Evolutionary conservation across 2,329 filamentous ascomycete genomes (phyloP).

Genomic region (Aspergillus arachidicola): DNA sequence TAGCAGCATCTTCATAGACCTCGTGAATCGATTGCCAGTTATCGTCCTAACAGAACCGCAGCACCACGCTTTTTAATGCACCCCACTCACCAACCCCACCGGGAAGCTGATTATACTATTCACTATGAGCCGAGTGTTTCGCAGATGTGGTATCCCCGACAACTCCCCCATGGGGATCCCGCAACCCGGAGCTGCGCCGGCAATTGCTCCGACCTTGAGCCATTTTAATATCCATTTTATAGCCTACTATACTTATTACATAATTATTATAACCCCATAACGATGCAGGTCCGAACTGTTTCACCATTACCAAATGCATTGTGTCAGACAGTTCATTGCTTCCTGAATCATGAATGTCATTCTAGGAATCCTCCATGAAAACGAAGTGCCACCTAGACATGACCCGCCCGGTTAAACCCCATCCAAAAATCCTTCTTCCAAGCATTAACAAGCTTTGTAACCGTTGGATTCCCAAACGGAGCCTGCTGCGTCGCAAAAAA

Average conservation of each 20-base stretch:
- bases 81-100: neutral
- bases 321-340: neutral
- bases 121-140: neutral
- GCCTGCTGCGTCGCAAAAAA: slow-evolving; percentile 5
- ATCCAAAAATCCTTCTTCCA: neutral
- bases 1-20: neutral
- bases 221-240: neutral
- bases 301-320: neutral
- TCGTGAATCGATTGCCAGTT: neutral
- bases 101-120: neutral
- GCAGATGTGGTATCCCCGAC: neutral
- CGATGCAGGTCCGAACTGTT: neutral
- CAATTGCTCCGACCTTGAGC: neutral
- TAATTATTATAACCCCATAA: neutral
- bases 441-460: slow-evolving; percentile 7
- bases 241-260: neutral
- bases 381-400: neutral
- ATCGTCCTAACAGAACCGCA: neutral
- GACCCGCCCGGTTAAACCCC: neutral
- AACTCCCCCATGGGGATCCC: neutral
- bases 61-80: neutral
- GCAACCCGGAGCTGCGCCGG: neutral
- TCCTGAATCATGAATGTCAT: neutral
- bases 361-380: neutral
- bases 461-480: slow-evolving; percentile 11